Evolutionary conservation across 108 stramenopile genomes (phyloP), one percentile per base, ranked within the genome.

Genomic region (Thalassiosira profunda): DNA sequence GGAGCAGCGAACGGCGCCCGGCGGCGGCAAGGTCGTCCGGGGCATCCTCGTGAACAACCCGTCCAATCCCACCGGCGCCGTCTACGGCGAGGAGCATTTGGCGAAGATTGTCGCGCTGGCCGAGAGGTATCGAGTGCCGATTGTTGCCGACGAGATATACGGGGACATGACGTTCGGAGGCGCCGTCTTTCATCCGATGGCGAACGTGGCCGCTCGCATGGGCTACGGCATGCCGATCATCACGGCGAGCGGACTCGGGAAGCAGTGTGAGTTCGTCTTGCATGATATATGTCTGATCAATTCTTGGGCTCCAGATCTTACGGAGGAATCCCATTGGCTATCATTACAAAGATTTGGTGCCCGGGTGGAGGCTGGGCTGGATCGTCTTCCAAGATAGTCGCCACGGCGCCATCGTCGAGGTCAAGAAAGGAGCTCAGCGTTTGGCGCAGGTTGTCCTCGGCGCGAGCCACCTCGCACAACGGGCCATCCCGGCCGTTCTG

Each of bases 31-130:
- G 40, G 45, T 80, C 44, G 79, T 89, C 1, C 56, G 87, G 51
- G 95, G 91, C 1, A 93, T 98, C 25, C 58, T 98, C 15, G 56
- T 98, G 47, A 98, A 94, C 72, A 98, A 98, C 65, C 98, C 98
- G 1, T 89, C 87, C 48, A 96, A 95, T 74, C 95, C 97, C 1
- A 96, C 95, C 36, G 98, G 98, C n/a, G 81, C 86, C 29, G 93
- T 94, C 24, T 97, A 88, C 71, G 86, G 88, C 14, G 61, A 87
- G 70, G 59, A 78, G 18, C 94, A 96, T 75, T 78, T 97, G 30
- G 17, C 34, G 6, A 70, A 80, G 1, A 74, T 96, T n/a, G 66
- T 92, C 24, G 58, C 42, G 11, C 72, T 94, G 44, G 95, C 94
- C 23, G 76, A 72, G 36, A 64, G 49, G 61, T 76, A 87, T 74